phyloP scores from a whole-genome alignment of 805 yeast species.

The Candida krabiensis region DNA sequence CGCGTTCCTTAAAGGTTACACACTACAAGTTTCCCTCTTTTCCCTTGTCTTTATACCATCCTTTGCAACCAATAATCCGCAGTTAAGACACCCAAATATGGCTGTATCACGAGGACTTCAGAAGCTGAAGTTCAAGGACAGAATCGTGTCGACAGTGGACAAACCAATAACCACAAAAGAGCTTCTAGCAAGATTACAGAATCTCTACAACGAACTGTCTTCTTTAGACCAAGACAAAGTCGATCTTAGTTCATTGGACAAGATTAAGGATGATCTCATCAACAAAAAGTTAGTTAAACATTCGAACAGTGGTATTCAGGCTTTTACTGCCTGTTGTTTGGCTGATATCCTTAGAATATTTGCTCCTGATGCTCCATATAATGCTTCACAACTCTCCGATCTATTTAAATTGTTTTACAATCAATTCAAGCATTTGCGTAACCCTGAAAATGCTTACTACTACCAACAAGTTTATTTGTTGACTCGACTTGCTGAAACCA shows the following conservation, averaged over 20 bases:
- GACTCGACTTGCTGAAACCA: conserved; percentile 69
- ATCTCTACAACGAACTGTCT: conserved; percentile 63
- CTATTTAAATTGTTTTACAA: conserved; percentile 65
- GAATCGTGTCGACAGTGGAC: conserved; percentile 54
- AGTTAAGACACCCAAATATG: conserved; percentile 10
- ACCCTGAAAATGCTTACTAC: conserved; percentile 57
- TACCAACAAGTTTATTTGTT: conserved; percentile 64
- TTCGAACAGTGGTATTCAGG: conserved; percentile 66
- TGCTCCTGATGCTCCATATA: conserved; percentile 91
- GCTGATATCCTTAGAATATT: conserved; percentile 73
- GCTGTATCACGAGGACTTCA: conserved; percentile 18
- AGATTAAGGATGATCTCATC: conserved; percentile 51
- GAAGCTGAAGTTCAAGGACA: conserved; percentile 15
- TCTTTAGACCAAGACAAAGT: conserved; percentile 59
- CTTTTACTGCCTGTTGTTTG: conserved; percentile 69
- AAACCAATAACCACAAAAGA: conserved; percentile 63
- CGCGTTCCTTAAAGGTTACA: conserved; percentile 1
- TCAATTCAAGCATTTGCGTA: conserved; percentile 56
- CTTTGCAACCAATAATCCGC: not conserved
- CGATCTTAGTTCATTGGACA: conserved; percentile 45
- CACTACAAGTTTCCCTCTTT: not conserved
- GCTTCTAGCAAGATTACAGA: conserved; percentile 54
- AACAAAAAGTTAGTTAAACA: conserved; percentile 59
- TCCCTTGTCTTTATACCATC: not conserved
- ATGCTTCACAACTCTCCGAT: conserved; percentile 57